A percentile compares a stretch with the other conserved stretches of the same genome.
These are phyloP conservation scores for Hypoxylon crocopeplum DNA, from an alignment of 495 filamentous ascomycete genomes.

Conservation along the genomic window DNA sequence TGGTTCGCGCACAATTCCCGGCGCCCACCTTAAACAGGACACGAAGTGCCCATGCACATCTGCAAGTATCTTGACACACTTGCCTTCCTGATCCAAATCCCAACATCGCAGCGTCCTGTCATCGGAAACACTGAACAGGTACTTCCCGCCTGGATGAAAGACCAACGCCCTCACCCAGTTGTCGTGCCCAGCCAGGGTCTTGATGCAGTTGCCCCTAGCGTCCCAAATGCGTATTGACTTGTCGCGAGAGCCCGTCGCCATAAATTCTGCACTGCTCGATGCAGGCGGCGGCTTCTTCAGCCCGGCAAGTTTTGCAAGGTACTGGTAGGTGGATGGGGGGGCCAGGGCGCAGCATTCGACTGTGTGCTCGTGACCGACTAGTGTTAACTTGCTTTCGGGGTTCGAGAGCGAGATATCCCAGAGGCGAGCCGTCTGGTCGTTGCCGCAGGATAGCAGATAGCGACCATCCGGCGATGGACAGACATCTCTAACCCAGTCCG, in stretches of 20 bases:
- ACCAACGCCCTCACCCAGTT: slow-evolving; percentile 92
- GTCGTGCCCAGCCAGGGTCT: slow-evolving; percentile 88
- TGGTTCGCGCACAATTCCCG: slow-evolving; percentile 68
- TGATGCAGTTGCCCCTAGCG: slow-evolving; percentile 81
- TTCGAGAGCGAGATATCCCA: slow-evolving; percentile 81
- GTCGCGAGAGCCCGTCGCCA: slow-evolving; percentile 89
- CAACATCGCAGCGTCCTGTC: slow-evolving; percentile 95
- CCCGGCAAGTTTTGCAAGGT: slow-evolving; percentile 82
- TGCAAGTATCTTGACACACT: slow-evolving; percentile 81
- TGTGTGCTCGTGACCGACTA: slow-evolving; percentile 89
- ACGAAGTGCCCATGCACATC: slow-evolving; percentile 89
- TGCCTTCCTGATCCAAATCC: slow-evolving; percentile 91
- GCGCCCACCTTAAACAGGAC: slow-evolving; percentile 91
- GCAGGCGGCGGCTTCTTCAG: slow-evolving; percentile 79
- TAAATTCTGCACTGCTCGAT: slow-evolving; percentile 81
- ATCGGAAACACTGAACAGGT: slow-evolving; percentile 82
- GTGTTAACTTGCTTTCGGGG: slow-evolving; percentile 76
- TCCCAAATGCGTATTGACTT: slow-evolving; percentile 95
- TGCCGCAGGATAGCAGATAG: slow-evolving; percentile 80
- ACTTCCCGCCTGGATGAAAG: slow-evolving; percentile 95
- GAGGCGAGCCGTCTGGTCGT: slow-evolving; percentile 79
- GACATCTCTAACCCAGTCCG: slow-evolving; percentile 91
- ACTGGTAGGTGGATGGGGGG: slow-evolving; percentile 75
- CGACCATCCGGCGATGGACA: slow-evolving; percentile 82
- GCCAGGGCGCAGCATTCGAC: slow-evolving; percentile 91